Evolutionary conservation across 192 early-diverging fungal species (phyloP).

Genomic region (Podila epicladia): DNA sequence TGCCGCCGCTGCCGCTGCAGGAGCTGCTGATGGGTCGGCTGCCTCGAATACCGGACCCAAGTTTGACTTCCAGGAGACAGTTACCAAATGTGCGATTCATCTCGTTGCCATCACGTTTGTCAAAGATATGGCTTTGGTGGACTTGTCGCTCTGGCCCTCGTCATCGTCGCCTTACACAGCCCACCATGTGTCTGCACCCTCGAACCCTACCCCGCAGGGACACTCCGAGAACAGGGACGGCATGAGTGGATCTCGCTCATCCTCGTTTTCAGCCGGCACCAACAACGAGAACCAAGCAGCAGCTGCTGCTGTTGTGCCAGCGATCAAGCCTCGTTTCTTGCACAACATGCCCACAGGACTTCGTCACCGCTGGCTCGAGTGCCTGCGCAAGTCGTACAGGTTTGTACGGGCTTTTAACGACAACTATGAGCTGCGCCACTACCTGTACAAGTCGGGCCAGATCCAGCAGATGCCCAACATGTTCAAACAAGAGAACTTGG

Average conservation of each 20-base stretch:
- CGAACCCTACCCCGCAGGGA: slow-evolving; percentile 1
- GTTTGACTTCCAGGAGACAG: slow-evolving; percentile 87
- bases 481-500: slow-evolving; percentile 90
- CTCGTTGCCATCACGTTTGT: slow-evolving; percentile 90
- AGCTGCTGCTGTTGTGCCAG: slow-evolving; percentile 7
- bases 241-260: slow-evolving; percentile 19
- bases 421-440: slow-evolving; percentile 80
- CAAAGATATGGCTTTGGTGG: slow-evolving; percentile 75
- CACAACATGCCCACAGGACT: slow-evolving; percentile 56
- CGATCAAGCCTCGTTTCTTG: slow-evolving; percentile 43
- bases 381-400: slow-evolving; percentile 81
- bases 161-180: slow-evolving; percentile 64
- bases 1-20: not conserved
- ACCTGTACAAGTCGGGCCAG: slow-evolving; percentile 81
- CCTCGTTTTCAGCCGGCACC: slow-evolving; percentile 25
- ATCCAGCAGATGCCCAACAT: slow-evolving; percentile 93
- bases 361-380: slow-evolving; percentile 72
- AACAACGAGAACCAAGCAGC: slow-evolving; percentile 12
- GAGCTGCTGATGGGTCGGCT: not conserved
- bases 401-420: slow-evolving; percentile 88
- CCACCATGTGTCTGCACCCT: slow-evolving; percentile 48
- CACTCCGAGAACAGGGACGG: not conserved
- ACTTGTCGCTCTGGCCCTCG: slow-evolving; percentile 66
- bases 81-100: slow-evolving; percentile 92
- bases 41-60: slow-evolving; percentile 5